Percentiles rank a stretch among this genome's conserved stretches.
Evolutionary conservation across 148 eudicot species (phyloP).

Genomic region (Cornus florida): DNA sequence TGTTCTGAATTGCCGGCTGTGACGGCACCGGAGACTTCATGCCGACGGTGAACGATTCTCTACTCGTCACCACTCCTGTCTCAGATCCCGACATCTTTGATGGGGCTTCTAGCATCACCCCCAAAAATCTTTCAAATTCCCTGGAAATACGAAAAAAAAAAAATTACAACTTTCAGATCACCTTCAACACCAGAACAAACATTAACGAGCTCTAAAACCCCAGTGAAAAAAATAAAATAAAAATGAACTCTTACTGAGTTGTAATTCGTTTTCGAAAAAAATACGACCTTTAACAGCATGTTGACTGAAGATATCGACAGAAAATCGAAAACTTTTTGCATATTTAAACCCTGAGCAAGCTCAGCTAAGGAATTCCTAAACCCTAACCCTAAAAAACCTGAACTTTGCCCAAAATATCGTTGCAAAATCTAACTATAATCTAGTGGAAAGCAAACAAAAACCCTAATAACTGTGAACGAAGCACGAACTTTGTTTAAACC

Average conservation of each 20-base stretch:
- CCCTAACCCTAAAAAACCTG: neutral
- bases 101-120: neutral
- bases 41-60: slow-evolving; percentile 13
- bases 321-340: neutral
- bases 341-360: neutral
- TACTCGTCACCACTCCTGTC: slow-evolving; percentile 14
- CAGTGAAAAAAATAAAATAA: neutral
- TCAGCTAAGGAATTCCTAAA: neutral
- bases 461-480: neutral
- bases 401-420: slow-evolving; percentile 8
- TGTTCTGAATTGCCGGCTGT: slow-evolving; percentile 17
- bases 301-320: slow-evolving; percentile 2
- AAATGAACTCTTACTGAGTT: neutral
- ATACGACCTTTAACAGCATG: neutral
- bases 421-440: neutral
- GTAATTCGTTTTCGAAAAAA: neutral
- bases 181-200: neutral
- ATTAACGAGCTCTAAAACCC: neutral
- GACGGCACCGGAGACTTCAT: neutral
- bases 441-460: neutral
- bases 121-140: neutral
- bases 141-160: neutral
- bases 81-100: slow-evolving; percentile 26
- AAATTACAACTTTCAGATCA: neutral
- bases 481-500: neutral